Evolutionary conservation across 805 yeast species (phyloP).

Genomic region (Blastobotrys chiropterorum): DNA sequence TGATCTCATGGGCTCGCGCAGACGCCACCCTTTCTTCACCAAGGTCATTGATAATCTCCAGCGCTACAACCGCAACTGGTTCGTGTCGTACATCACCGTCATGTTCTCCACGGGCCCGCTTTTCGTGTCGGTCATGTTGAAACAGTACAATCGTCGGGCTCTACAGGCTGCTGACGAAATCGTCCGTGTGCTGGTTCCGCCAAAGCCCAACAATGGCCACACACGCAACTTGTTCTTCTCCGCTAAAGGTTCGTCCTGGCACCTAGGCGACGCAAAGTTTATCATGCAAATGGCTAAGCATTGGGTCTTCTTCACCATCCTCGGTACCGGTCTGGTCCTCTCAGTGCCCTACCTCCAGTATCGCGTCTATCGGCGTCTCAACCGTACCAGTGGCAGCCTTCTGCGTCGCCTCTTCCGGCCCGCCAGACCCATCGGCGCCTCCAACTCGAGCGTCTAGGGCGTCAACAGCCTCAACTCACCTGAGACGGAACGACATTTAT

Average conservation of each 20-base stretch:
- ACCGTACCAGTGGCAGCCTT: not conserved
- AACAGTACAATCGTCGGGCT: constrained; percentile 71
- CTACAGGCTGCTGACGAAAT: not conserved
- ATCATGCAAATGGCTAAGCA: constrained; percentile 70
- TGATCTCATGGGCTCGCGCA: constrained; percentile 88
- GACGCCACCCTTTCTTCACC: constrained; percentile 77
- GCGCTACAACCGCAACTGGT: constrained; percentile 65
- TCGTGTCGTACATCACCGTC: constrained; percentile 82
- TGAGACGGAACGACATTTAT: too few relatives aligned
- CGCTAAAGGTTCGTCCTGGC: constrained; percentile 88
- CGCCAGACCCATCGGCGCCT: not conserved
- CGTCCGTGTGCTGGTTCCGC: constrained; percentile 4
- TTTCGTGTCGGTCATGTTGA: constrained; percentile 80
- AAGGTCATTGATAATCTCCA: constrained; percentile 61
- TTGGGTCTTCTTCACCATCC: constrained; percentile 61
- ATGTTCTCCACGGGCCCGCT: constrained; percentile 93
- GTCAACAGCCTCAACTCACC: too few relatives aligned
- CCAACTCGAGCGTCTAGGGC: too few relatives aligned
- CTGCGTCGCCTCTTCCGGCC: not conserved
- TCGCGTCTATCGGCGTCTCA: constrained; percentile 3
- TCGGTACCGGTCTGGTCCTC: constrained; percentile 41
- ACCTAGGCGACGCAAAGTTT: constrained; percentile 76
- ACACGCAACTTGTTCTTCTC: constrained; percentile 51
- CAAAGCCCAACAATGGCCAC: constrained; percentile 50
- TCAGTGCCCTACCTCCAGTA: constrained; percentile 4